A percentile compares a stretch with the other conserved stretches of the same genome.
phyloP scores from a whole-genome alignment of 495 filamentous ascomycete genomes.

The Penicillium riverlandense region DNA sequence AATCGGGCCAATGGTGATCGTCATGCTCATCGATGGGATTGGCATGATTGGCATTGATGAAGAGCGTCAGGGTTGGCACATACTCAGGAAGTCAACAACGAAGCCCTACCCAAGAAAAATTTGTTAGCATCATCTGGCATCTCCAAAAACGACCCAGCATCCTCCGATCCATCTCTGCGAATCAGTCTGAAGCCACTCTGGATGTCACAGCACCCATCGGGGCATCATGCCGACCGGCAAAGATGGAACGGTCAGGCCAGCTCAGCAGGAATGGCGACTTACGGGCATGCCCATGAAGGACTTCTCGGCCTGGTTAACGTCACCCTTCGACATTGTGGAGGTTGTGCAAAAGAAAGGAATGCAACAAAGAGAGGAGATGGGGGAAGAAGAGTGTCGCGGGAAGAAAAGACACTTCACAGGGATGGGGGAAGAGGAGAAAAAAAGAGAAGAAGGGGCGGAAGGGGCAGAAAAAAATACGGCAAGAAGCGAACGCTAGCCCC shows the following conservation, averaged over 20 bases:
- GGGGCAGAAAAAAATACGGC: slow-evolving; percentile 32
- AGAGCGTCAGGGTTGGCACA: slow-evolving; percentile 33
- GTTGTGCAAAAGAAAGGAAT: slow-evolving; percentile 33
- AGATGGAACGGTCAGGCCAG: background rate
- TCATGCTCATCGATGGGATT: no score
- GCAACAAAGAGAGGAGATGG: slow-evolving; percentile 37
- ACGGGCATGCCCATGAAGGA: slow-evolving; percentile 82
- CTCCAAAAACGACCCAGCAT: no score
- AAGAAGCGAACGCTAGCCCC: slow-evolving; percentile 33
- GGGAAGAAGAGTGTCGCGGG: slow-evolving; percentile 25
- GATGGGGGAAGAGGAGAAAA: slow-evolving; percentile 26
- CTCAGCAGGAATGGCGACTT: slow-evolving; percentile 20
- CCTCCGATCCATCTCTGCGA: background rate
- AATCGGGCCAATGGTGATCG: no score
- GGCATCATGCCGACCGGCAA: no score
- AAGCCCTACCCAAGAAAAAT: slow-evolving; percentile 40
- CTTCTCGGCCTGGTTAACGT: slow-evolving; percentile 56
- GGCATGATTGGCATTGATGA: background rate
- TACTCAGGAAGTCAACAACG: slow-evolving; percentile 97
- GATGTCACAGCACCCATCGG: background rate
- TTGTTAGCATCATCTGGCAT: slow-evolving; percentile 22
- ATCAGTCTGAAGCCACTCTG: background rate
- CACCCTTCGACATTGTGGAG: slow-evolving; percentile 45
- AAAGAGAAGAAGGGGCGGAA: slow-evolving; percentile 27
- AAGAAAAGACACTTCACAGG: slow-evolving; percentile 31